Conservation (phyloP, 208 protist species). For the Wallacemonas sp. region DNA sequence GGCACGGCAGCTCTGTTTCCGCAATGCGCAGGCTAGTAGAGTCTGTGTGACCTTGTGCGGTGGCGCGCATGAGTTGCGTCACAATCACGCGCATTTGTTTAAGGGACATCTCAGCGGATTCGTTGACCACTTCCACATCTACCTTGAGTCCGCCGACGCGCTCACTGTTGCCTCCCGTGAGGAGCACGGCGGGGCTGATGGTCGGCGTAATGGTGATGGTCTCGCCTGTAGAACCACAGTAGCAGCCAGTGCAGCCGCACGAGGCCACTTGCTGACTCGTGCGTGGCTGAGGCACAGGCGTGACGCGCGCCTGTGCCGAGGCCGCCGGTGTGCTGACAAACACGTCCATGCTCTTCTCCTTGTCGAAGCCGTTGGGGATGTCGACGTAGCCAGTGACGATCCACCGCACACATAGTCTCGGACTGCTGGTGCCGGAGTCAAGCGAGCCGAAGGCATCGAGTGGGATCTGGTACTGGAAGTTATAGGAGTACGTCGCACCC, state of each 20-base stretch:
- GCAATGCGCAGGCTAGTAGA: too few species aligned
- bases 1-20: too few species aligned
- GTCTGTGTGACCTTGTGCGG: not conserved
- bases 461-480: slow-evolving; percentile 1
- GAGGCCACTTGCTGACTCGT: not conserved
- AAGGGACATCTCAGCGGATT: not conserved
- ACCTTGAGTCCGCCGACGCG: not conserved
- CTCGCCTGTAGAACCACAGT: slow-evolving; percentile 11
- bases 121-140: not conserved
- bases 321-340: slow-evolving; percentile 2
- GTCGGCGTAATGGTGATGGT: not conserved
- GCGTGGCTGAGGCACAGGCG: too few species aligned
- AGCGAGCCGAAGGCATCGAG: not conserved
- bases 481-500: not conserved
- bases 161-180: slow-evolving; percentile 1
- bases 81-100: not conserved
- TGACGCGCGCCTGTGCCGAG: not conserved
- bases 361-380: slow-evolving; percentile 9
- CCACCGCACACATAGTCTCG: not conserved
- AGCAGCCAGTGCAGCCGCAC: slow-evolving; percentile 16
- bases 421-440: not conserved
- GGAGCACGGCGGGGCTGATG: not conserved
- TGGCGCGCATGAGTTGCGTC: not conserved
- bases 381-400: slow-evolving; percentile 3
- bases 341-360: not conserved